These are phyloP conservation scores for Coemansia sp. DNA, from an alignment of 192 early-diverging fungal genomes.

Conservation along the genomic window DNA sequence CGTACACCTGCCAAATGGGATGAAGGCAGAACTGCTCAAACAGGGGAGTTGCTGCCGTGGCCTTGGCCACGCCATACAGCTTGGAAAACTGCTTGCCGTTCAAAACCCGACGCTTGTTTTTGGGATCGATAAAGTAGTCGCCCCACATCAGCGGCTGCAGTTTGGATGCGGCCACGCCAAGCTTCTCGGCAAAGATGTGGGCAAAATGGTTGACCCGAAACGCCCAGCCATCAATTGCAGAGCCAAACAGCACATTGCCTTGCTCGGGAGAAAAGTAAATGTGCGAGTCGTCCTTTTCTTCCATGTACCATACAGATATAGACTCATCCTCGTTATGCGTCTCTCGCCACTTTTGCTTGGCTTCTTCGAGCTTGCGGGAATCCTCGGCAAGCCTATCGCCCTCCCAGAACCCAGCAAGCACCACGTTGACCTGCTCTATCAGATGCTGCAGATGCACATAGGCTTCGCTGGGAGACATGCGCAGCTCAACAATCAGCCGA, in stretches of 20 bases:
- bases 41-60: conserved; percentile 59
- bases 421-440: conserved; percentile 94
- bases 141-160: conserved; percentile 93
- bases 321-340: conserved; percentile 55
- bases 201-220: conserved; percentile 95
- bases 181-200: conserved; percentile 81
- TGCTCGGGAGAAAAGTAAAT: conserved; percentile 94
- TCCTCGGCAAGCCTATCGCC: conserved; percentile 83
- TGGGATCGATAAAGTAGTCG: conserved; percentile 94
- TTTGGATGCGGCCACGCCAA: conserved; percentile 52
- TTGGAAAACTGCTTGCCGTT: conserved; percentile 86
- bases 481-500: conserved; percentile 88
- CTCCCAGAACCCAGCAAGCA: conserved; percentile 90
- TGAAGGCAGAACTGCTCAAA: conserved; percentile 95
- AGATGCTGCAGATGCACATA: conserved; percentile 91
- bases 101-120: conserved; percentile 83
- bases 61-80: conserved; percentile 43
- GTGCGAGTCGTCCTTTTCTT: conserved; percentile 88
- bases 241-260: conserved; percentile 96
- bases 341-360: conserved; percentile 54
- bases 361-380: conserved; percentile 65
- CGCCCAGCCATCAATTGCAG: conserved; percentile 98
- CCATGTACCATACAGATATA: conserved; percentile 75
- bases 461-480: conserved; percentile 88
- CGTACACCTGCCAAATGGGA: conserved; percentile 95